Conservation (phyloP, 257 asterid genomes). For the Handroanthus guayacan region DNA sequence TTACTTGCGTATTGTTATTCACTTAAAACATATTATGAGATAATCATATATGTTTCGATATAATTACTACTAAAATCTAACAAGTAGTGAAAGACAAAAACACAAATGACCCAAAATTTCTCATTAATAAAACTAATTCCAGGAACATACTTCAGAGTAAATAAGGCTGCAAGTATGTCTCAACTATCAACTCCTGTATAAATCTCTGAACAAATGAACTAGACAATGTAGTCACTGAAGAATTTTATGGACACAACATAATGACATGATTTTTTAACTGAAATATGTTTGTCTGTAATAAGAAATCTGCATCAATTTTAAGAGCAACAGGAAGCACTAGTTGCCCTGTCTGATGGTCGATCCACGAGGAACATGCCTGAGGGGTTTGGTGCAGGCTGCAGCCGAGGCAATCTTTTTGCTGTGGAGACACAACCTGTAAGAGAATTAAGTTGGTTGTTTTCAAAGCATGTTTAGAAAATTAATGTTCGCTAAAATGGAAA, state of each 20-base stretch:
- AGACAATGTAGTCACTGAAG: neutral
- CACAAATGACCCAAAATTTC: neutral
- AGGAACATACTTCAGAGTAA: neutral
- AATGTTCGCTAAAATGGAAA: too few species aligned
- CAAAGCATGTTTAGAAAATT: too few species aligned
- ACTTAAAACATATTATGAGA: too few species aligned
- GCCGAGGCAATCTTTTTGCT: slow-evolving; percentile 65
- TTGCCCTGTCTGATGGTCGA: slow-evolving; percentile 45
- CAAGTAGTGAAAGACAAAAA: neutral
- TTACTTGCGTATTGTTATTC: too few species aligned
- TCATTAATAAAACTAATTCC: neutral
- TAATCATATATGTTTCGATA: too few species aligned
- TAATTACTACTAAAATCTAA: too few species aligned
- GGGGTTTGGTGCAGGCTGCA: slow-evolving; percentile 60
- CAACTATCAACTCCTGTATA: neutral
- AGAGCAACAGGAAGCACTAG: slow-evolving; percentile 55
- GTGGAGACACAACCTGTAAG: slow-evolving; percentile 32
- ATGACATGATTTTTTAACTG: neutral
- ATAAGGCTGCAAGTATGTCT: neutral
- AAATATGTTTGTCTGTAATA: neutral
- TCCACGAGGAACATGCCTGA: slow-evolving; percentile 69
- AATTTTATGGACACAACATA: slow-evolving; percentile 4
- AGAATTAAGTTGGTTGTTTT: too few species aligned
- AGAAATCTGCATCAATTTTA: slow-evolving; percentile 6
- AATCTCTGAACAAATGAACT: neutral